Evolutionary conservation across 1,284 basidiomycete species (phyloP).

Genomic region (Lignosus rhinocerotis): DNA sequence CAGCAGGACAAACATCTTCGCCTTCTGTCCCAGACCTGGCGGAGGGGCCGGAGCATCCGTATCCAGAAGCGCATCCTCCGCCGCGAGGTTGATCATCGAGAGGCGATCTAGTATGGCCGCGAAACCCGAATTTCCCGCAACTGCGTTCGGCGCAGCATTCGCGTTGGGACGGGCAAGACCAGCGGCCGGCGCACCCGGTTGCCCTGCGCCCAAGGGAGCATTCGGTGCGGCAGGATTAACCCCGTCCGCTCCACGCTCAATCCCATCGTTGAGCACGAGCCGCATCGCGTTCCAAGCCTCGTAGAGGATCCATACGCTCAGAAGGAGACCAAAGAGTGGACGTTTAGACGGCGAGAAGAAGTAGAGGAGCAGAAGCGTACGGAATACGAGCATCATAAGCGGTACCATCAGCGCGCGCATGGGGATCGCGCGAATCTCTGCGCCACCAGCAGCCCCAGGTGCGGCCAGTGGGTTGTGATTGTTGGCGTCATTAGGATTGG

Average conservation of each 20-base stretch:
- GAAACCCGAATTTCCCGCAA: constrained; percentile 24
- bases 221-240: constrained; percentile 23
- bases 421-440: constrained; percentile 49
- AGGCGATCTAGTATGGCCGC: constrained; percentile 50
- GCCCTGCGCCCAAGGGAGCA: constrained; percentile 1
- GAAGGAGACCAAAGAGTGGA: constrained; percentile 66
- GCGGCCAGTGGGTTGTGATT: constrained; percentile 26
- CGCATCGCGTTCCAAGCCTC: constrained; percentile 77
- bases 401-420: constrained; percentile 66
- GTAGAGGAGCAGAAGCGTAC: constrained; percentile 71
- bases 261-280: constrained; percentile 47
- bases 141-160: constrained; percentile 20
- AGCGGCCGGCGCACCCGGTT: neutral
- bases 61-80: constrained; percentile 55
- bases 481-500: constrained; percentile 30
- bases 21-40: constrained; percentile 52
- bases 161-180: constrained; percentile 9
- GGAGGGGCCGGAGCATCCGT: constrained; percentile 27
- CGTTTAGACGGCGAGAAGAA: constrained; percentile 78
- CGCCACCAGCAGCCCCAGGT: constrained; percentile 32
- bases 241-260: constrained; percentile 32
- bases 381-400: constrained; percentile 64
- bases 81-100: constrained; percentile 55
- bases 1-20: constrained; percentile 55
- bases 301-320: constrained; percentile 72